Base-by-base conservation (phyloP, 1,284 basidiomycete species). In the Boletellus dicymbophilus region DNA sequence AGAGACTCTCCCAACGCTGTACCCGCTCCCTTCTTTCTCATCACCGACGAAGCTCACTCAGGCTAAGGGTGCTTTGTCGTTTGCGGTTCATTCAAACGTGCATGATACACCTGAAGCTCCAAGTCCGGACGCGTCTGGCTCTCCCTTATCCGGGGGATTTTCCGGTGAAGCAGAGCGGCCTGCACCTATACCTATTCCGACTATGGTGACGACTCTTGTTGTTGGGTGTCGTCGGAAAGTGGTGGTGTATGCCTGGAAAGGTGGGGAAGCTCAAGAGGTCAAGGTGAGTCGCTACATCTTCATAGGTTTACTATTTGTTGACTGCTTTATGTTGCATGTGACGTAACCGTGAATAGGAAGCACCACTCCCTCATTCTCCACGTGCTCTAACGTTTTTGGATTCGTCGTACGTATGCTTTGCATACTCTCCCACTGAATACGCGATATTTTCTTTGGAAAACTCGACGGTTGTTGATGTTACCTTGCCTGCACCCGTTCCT, bases 161-260 rank as follows among this genome's bases (percentile, higher is more conserved):
- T 44, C 72, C 31, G 58, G 57, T 28, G 74, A 71, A 49, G 59
- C 68, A 11, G 74, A 75, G 52, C 66, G 75, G 15, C n/a, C n/a
- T n/a, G 44, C 6, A 1, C 23, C 27, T 27, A 48, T 54, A 1
- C 55, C 51, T 15, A 79, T 85, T 23, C 81, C 84, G 13, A 78
- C 78, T 3, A 67, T 85, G 16, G 74, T 91, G n/a, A 90, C 91
- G 1, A 80, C 83, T 49, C 75, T 99, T 10, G 79, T 93, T 5
- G 78, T 98, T 8, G 95, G 93, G 15, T 95, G 94, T 62, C 76
- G 88, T 57, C 81, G 95, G 55, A 93, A 88, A 66, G 80, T 94
- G 1, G 82, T 96, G 2, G 71, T 98, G 12, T 95, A 94, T 63
- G 79, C 82, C 4, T 97, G 94, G 93, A 86, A 81, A 56, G 90